Conservation (phyloP, 2,329 filamentous ascomycete genomes). For the Phialophora macrospora region DNA sequence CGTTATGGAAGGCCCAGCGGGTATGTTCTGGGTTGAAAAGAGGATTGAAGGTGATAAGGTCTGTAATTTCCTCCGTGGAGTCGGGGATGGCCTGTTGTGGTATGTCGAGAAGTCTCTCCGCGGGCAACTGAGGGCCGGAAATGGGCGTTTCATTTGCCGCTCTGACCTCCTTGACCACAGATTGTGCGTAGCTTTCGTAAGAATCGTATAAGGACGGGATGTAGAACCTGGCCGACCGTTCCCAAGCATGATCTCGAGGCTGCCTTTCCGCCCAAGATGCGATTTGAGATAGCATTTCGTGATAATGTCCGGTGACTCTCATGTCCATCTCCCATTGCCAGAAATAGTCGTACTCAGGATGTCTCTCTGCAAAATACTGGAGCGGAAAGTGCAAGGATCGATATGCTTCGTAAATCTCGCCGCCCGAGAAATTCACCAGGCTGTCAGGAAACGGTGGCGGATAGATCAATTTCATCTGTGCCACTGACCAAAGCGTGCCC, state of each 20-base stretch:
- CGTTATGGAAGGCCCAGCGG: constrained; percentile 73
- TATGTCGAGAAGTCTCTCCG: constrained; percentile 29
- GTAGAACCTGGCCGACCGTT: constrained; percentile 76
- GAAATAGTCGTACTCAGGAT: constrained; percentile 69
- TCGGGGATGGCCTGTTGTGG: constrained; percentile 25
- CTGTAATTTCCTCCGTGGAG: constrained; percentile 63
- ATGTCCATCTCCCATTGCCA: constrained; percentile 76
- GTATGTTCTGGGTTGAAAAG: constrained; percentile 73
- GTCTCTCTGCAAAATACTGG: constrained; percentile 66
- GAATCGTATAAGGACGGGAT: constrained; percentile 57
- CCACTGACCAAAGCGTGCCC: constrained; percentile 44
- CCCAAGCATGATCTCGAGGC: constrained; percentile 75
- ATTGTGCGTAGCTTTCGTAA: constrained; percentile 28
- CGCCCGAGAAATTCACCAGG: constrained; percentile 40
- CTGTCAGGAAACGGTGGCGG: constrained; percentile 39
- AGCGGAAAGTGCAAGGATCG: constrained; percentile 66
- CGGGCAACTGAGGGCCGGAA: constrained; percentile 34
- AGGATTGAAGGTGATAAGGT: constrained; percentile 77
- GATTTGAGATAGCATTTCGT: constrained; percentile 74
- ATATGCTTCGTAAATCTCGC: constrained; percentile 49
- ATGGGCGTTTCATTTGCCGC: constrained; percentile 26
- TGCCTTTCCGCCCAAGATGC: constrained; percentile 70
- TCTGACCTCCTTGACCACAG: constrained; percentile 27
- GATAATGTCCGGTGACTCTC: constrained; percentile 68
- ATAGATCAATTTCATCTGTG: constrained; percentile 36